Evolutionary conservation across 176 grass and related monocot genomes (phyloP), one percentile per base, ranked within the genome.

Genomic region (Thalia dealbata): DNA sequence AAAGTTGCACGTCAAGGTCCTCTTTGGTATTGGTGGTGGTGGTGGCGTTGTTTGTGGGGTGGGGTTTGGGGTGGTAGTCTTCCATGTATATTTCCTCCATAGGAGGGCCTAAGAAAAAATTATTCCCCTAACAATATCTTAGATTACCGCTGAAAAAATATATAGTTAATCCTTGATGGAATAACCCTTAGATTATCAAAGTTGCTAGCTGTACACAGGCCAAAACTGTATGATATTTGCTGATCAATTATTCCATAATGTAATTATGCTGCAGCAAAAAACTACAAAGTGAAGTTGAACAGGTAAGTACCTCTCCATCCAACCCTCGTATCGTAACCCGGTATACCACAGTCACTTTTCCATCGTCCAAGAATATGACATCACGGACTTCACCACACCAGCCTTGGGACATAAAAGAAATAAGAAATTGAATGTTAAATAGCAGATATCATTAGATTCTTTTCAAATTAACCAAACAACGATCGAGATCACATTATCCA

Each of bases 311-410:
- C 54, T 58, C 54, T 22, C 54, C 54, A n/a, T 58, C 54, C 54
- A 58, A 58, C 22, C 54, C 64, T 67, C 16, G 64, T 41, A 67
- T 67, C 1, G 64, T 67, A 67, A 67, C 64, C 15, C 64, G 64
- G 30, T 67, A 67, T 42, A 67, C 32, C 64, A 43, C 64, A 1
- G 30, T 67, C 64, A 67, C 64, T 42, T 41, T 67, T 41, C 64
- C 64, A 43, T 67, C 43, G 18, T 67, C 38, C 7, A 15, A 67
- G 64, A 67, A 67, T 43, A 41, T 43, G 21, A 67, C 16, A 67
- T 67, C 32, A 42, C 64, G 64, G 18, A 67, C 64, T 67, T 67
- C 64, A 42, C 64, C 64, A 42, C 64, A 67, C 64, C 64, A 67
- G 30, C 64, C 64, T 67, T 67, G 32, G 32, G 16, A 43, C 10